Conservation (phyloP, 768 basidiomycete genomes). For the Phylloporus sp. region DNA sequence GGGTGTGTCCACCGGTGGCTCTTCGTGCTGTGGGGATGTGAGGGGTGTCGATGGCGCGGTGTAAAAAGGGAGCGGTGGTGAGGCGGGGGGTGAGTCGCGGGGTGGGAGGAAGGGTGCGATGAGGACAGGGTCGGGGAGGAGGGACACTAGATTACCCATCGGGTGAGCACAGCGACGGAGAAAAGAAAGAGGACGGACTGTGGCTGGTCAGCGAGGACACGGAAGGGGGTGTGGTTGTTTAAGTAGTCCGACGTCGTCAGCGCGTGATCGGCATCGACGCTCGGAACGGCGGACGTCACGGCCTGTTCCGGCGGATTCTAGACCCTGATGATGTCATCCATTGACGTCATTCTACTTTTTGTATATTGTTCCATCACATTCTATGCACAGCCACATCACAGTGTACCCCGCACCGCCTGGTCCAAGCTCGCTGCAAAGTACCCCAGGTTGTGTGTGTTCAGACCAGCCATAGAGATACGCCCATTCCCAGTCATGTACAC, state of each 20-base stretch:
- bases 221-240: too few relatives aligned
- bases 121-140: constrained; percentile 25
- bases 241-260: too few relatives aligned
- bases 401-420: constrained; percentile 52
- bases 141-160: constrained; percentile 34
- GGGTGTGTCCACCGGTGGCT: constrained; percentile 24
- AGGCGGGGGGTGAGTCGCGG: constrained; percentile 34
- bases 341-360: constrained; percentile 24
- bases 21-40: constrained; percentile 38
- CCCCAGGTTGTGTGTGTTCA: constrained; percentile 75
- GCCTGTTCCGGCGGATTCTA: constrained; percentile 28
- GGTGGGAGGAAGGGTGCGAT: constrained; percentile 31
- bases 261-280: constrained; percentile 19
- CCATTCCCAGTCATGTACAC: constrained; percentile 86
- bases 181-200: constrained; percentile 17
- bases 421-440: constrained; percentile 74
- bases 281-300: constrained; percentile 18
- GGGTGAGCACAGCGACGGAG: constrained; percentile 11
- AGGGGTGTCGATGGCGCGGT: constrained; percentile 48
- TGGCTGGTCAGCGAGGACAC: too few relatives aligned
- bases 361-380: background rate
- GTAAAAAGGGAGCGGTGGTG: constrained; percentile 40
- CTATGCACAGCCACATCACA: constrained; percentile 30
- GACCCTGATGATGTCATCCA: constrained; percentile 33
- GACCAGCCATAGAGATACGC: constrained; percentile 91